Percentiles rank a stretch among this genome's conserved stretches.
Evolutionary conservation across 345 rosid genomes (phyloP).

Genomic region (Gossypium longicalyx): DNA sequence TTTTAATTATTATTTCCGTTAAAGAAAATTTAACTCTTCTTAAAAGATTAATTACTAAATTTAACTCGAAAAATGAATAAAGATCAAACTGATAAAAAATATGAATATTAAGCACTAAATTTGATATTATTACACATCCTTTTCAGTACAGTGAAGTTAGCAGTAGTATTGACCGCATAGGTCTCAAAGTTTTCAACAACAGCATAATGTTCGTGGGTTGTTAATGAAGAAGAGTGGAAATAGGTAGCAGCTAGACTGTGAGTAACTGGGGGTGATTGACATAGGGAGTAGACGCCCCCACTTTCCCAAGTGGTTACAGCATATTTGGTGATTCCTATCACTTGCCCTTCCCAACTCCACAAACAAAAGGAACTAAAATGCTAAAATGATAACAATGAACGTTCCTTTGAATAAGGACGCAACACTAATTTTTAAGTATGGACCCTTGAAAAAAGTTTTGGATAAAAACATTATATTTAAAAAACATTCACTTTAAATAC

Average conservation of each 20-base stretch:
- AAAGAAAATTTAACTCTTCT: too few relatives aligned
- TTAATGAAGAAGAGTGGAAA: neutral
- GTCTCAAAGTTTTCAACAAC: neutral
- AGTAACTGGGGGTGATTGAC: neutral
- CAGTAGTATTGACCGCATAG: neutral
- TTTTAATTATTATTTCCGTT: too few relatives aligned
- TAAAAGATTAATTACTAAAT: too few relatives aligned
- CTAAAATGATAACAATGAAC: neutral
- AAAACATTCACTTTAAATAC: too few relatives aligned
- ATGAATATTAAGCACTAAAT: too few relatives aligned
- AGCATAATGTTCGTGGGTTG: neutral
- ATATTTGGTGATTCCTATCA: conserved; percentile 3
- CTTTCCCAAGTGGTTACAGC: neutral
- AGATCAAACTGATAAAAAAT: too few relatives aligned
- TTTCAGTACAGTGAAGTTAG: neutral
- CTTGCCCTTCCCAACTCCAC: neutral
- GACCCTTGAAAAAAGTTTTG: neutral
- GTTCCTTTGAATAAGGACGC: neutral
- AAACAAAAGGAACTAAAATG: neutral
- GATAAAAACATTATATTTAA: too few relatives aligned
- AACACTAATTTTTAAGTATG: neutral
- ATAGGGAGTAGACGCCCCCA: neutral
- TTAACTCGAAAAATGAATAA: too few relatives aligned
- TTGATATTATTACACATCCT: neutral
- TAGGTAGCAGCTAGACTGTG: neutral